These are phyloP conservation scores for Apium graveolens DNA, from an alignment of 129 eudicot species.

Conservation along the genomic window DNA sequence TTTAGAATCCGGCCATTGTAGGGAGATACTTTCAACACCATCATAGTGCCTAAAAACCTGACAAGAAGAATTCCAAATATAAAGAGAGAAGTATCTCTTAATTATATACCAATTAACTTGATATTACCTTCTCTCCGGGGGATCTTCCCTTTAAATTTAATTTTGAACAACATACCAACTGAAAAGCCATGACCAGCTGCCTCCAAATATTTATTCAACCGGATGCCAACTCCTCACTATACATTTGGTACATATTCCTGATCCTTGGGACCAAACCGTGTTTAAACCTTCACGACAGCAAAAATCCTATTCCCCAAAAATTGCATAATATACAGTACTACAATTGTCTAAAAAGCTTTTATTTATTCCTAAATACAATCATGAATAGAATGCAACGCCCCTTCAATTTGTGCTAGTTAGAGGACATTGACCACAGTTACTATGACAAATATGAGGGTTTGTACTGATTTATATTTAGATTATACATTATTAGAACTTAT, in stretches of 20 bases:
- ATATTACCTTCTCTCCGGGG: conserved; percentile 57
- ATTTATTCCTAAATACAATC: neutral
- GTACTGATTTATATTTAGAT: neutral
- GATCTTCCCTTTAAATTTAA: conserved; percentile 59
- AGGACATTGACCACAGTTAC: neutral
- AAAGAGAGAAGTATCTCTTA: conserved; percentile 5
- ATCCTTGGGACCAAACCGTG: neutral
- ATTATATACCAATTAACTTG: neutral
- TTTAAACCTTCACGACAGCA: too few species aligned
- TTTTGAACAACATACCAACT: conserved; percentile 49
- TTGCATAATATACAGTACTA: neutral
- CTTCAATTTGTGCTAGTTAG: neutral
- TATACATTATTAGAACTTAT: neutral
- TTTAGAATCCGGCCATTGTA: conserved; percentile 48
- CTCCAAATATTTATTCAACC: conserved; percentile 48
- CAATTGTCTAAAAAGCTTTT: neutral
- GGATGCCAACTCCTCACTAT: conserved; percentile 8
- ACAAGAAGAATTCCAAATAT: neutral
- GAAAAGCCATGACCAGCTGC: conserved; percentile 33
- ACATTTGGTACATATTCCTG: neutral
- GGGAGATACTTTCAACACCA: conserved; percentile 41
- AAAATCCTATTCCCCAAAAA: too few species aligned
- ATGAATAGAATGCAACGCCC: neutral
- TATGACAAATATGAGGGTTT: neutral
- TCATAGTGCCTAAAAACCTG: conserved; percentile 56